These are phyloP conservation scores for Hemileccinum rubropunctum DNA, from an alignment of 768 basidiomycete species.

Conservation along the genomic window DNA sequence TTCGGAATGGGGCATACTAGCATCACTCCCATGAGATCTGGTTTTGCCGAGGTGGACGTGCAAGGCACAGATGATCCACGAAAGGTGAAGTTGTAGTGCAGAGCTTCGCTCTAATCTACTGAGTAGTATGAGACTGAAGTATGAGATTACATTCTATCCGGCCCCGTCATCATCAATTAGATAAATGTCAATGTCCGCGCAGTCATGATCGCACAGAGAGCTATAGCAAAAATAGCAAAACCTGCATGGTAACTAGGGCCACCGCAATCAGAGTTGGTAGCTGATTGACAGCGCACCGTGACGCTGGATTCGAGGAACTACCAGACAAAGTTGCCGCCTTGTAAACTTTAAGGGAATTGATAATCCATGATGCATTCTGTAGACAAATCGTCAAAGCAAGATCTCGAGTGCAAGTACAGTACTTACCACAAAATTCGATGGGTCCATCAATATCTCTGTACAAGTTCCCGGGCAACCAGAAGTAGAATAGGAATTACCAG, in stretches of 20 bases:
- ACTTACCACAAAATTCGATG: constrained; percentile 68
- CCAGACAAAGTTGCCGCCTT: constrained; percentile 50
- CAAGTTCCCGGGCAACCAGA: constrained; percentile 77
- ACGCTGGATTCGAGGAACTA: constrained; percentile 24
- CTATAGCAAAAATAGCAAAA: constrained; percentile 18
- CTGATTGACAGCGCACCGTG: constrained; percentile 3
- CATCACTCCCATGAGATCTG: constrained; percentile 74
- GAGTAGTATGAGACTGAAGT: not conserved
- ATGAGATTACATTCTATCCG: constrained; percentile 10
- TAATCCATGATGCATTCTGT: constrained; percentile 79
- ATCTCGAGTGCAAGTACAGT: not conserved
- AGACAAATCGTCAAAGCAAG: constrained; percentile 4
- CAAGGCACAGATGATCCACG: not conserved
- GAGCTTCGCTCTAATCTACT: constrained; percentile 37
- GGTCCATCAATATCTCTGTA: constrained; percentile 57
- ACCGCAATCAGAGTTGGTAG: constrained; percentile 8
- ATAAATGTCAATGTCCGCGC: constrained; percentile 2
- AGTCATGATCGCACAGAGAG: not conserved
- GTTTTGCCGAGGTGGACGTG: constrained; percentile 56
- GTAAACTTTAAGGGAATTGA: constrained; percentile 78
- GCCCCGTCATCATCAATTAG: constrained; percentile 5
- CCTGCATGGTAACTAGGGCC: constrained; percentile 8
- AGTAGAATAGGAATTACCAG: constrained; percentile 75
- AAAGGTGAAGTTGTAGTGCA: constrained; percentile 34
- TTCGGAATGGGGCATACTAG: constrained; percentile 66